Evolutionary conservation across 208 protist genomes (phyloP).

Genomic region (Trypanosoma scelopori): DNA sequence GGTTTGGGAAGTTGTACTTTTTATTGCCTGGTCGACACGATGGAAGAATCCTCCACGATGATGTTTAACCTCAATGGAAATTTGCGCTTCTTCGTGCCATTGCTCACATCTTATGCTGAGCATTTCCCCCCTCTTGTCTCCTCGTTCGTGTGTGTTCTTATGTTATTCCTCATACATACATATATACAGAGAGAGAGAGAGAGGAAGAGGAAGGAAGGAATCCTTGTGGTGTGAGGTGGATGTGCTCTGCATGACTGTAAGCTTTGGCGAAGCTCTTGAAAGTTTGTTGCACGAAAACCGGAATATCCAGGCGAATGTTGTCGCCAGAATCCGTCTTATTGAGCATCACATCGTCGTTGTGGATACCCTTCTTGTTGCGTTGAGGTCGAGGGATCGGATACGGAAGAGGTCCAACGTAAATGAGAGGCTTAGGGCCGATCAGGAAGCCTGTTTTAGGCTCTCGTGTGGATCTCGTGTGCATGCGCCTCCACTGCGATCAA

Average conservation of each 20-base stretch:
- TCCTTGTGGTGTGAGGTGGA: neutral
- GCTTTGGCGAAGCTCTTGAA: slow-evolving; percentile 7
- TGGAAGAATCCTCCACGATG: no score
- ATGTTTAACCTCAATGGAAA: no score
- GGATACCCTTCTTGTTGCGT: slow-evolving; percentile 15
- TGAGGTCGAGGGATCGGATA: neutral
- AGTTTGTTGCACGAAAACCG: slow-evolving; percentile 17
- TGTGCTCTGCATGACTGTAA: slow-evolving; percentile 2
- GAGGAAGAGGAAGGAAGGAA: neutral
- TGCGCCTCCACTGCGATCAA: slow-evolving; percentile 4
- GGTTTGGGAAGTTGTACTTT: no score
- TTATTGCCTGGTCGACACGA: no score
- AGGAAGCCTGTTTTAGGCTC: slow-evolving; percentile 17
- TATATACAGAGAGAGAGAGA: neutral
- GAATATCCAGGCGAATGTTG: slow-evolving; percentile 21
- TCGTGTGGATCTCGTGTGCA: slow-evolving; percentile 3
- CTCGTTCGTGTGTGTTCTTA: no score
- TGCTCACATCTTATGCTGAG: no score
- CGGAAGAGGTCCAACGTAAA: neutral
- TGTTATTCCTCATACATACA: no score
- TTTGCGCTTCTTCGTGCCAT: no score
- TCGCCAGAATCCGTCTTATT: slow-evolving; percentile 10
- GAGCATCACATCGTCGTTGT: neutral
- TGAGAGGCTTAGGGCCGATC: neutral
- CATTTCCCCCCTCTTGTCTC: no score